A percentile compares a stretch with the other conserved stretches of the same genome.
These are phyloP conservation scores for Dryas alaskensis DNA, from an alignment of 306 rosid genomes.

Conservation along the genomic window DNA sequence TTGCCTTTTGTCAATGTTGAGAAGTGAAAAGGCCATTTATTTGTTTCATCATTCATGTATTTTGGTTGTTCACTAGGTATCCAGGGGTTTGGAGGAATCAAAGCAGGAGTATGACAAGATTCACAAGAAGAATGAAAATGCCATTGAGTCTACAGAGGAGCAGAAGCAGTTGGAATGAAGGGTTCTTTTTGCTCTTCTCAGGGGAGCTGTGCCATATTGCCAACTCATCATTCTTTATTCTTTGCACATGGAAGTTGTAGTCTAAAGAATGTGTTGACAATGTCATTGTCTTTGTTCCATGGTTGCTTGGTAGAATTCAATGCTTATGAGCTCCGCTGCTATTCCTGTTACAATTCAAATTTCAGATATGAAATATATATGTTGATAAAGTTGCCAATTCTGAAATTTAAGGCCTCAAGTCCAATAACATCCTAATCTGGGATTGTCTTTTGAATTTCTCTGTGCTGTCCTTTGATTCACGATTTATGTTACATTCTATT, in stretches of 20 bases:
- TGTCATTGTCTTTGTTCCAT: background rate
- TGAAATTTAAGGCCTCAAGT: background rate
- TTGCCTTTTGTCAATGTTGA: background rate
- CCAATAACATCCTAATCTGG: background rate
- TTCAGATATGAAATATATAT: background rate
- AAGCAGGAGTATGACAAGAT: conserved; percentile 63
- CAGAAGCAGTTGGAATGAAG: conserved; percentile 25
- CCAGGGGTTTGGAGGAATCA: conserved; percentile 72
- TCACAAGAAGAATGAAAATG: conserved; percentile 61
- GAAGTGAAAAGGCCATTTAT: no score
- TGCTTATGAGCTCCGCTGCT: conserved; percentile 2
- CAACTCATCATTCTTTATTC: background rate
- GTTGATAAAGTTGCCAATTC: background rate
- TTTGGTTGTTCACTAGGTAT: conserved; percentile 48
- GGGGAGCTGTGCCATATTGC: background rate
- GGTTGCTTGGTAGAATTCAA: background rate
- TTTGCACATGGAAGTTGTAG: background rate
- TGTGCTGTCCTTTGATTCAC: background rate
- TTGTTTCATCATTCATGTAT: background rate
- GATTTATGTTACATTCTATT: no score
- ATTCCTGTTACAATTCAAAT: conserved; percentile 1
- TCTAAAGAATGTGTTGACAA: background rate
- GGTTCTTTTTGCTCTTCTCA: background rate
- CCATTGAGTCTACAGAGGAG: conserved; percentile 33
- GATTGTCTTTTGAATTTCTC: background rate